Conservation (phyloP, 2,329 filamentous ascomycete species). For the Fusarium sp. region DNA sequence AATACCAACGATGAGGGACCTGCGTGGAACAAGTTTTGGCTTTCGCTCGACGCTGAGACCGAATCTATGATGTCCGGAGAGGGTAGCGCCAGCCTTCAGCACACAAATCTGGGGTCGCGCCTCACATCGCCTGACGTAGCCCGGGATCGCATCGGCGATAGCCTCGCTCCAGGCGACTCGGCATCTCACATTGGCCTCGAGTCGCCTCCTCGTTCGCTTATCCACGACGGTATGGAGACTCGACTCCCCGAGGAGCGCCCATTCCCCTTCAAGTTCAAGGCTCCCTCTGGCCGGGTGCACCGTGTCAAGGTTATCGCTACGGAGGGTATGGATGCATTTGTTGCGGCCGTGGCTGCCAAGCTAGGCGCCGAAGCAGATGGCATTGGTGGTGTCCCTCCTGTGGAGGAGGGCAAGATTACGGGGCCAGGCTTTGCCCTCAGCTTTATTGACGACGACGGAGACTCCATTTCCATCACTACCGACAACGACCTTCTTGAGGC, state of each 20-base stretch:
- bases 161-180: constrained; percentile 90
- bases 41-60: constrained; percentile 91
- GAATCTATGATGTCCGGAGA: constrained; percentile 97
- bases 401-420: constrained; percentile 80
- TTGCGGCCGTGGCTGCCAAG: constrained; percentile 80
- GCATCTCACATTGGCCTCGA: constrained; percentile 89
- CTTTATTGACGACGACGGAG: constrained; percentile 96
- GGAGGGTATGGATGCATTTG: constrained; percentile 80
- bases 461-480: constrained; percentile 95
- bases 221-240: constrained; percentile 57
- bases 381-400: constrained; percentile 79
- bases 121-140: constrained; percentile 81
- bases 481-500: constrained; percentile 93
- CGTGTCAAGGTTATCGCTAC: constrained; percentile 84
- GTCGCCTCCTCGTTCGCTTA: constrained; percentile 73
- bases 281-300: constrained; percentile 92
- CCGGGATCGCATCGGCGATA: constrained; percentile 77
- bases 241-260: constrained; percentile 73
- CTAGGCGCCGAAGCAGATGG: constrained; percentile 82
- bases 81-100: constrained; percentile 73
- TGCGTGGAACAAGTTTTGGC: constrained; percentile 99
- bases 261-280: constrained; percentile 99
- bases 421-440: constrained; percentile 86
- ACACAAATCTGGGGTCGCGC: constrained; percentile 71
- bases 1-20: constrained; percentile 90